A percentile compares a stretch with the other conserved stretches of the same genome.
phyloP scores from a whole-genome alignment of 2,329 filamentous ascomycete genomes.

The Grosmannia serpens region DNA sequence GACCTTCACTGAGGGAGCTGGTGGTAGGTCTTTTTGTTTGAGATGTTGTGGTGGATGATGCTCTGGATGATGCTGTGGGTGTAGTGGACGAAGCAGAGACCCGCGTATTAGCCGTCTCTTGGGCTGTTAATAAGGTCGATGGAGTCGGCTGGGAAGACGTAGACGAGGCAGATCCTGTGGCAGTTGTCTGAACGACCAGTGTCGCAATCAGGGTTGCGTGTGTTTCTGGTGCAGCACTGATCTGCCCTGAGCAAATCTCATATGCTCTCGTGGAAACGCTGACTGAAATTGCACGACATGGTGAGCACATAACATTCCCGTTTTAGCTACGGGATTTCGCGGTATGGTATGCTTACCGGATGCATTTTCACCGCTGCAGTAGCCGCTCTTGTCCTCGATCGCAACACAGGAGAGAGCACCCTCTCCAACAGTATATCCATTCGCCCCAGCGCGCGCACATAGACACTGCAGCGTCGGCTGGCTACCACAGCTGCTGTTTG shows the following conservation, averaged over 20 bases:
- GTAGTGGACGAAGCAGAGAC: background rate
- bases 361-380: constrained; percentile 37
- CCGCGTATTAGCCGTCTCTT: constrained; percentile 21
- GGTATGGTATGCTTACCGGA: constrained; percentile 22
- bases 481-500: constrained; percentile 32
- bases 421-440: constrained; percentile 61
- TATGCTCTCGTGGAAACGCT: constrained; percentile 34
- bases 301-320: background rate
- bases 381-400: constrained; percentile 35
- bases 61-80: background rate
- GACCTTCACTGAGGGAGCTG: background rate
- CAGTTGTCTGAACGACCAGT: constrained; percentile 24
- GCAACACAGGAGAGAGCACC: constrained; percentile 56
- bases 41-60: background rate
- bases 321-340: background rate
- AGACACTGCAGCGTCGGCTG: constrained; percentile 48
- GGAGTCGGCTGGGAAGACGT: background rate
- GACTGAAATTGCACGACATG: background rate
- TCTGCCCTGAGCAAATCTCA: constrained; percentile 43
- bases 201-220: constrained; percentile 48
- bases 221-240: constrained; percentile 41
- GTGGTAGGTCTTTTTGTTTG: background rate
- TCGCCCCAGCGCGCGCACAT: constrained; percentile 45
- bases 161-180: constrained; percentile 4
- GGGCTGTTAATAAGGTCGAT: constrained; percentile 6